Evolutionary conservation across 768 basidiomycete genomes (phyloP).

Genomic region (Flagelloscypha sp.): DNA sequence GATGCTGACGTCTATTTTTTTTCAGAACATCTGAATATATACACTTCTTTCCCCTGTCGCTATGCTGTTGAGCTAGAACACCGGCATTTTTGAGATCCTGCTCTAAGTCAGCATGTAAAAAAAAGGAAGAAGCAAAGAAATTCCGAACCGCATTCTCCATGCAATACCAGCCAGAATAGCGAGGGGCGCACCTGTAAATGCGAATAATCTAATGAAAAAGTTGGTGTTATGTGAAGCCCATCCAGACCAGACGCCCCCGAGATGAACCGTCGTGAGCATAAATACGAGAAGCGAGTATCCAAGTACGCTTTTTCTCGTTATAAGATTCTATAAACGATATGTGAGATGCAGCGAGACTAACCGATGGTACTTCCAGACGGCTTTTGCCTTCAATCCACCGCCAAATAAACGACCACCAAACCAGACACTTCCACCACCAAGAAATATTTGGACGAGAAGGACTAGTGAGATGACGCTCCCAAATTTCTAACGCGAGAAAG

Average conservation of each 20-base stretch:
- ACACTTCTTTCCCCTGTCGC: too few relatives aligned
- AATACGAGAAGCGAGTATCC: conserved; percentile 65
- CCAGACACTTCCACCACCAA: conserved; percentile 79
- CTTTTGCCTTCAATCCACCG: conserved; percentile 62
- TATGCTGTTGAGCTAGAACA: too few relatives aligned
- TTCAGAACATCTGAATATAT: too few relatives aligned
- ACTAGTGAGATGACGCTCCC: conserved; percentile 53
- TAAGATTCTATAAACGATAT: conserved; percentile 2
- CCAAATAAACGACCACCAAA: conserved; percentile 62
- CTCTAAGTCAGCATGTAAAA: background rate
- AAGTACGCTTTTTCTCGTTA: conserved; percentile 38
- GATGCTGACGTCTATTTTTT: too few relatives aligned
- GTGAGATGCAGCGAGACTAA: conserved; percentile 15
- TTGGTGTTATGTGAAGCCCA: conserved; percentile 41
- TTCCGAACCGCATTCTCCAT: too few relatives aligned
- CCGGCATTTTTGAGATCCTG: background rate
- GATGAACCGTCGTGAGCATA: conserved; percentile 52
- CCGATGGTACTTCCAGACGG: conserved; percentile 82
- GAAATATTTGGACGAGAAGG: conserved; percentile 48
- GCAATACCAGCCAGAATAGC: conserved; percentile 32
- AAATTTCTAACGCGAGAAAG: too few relatives aligned
- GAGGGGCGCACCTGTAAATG: conserved; percentile 49
- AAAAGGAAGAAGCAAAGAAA: background rate
- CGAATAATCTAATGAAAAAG: conserved; percentile 34
- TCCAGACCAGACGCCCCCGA: conserved; percentile 63